These are phyloP conservation scores for Aspergillus luchuensis DNA, from an alignment of 2,329 filamentous ascomycete species.

Conservation along the genomic window DNA sequence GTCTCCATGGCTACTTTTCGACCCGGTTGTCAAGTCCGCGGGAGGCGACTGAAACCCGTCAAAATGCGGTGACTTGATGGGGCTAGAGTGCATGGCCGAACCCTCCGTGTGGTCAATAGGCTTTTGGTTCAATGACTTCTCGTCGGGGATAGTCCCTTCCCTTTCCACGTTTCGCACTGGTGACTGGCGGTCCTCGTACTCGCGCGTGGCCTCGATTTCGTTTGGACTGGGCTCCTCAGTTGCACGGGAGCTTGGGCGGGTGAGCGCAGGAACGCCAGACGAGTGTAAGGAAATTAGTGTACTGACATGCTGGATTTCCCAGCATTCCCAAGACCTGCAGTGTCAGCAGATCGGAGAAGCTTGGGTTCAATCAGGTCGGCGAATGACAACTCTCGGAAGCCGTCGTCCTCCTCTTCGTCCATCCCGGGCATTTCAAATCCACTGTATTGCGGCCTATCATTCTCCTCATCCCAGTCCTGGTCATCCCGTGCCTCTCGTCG, in stretches of 20 bases:
- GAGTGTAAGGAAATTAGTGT: constrained; percentile 32
- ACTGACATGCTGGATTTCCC: constrained; percentile 43
- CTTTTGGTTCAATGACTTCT: not conserved
- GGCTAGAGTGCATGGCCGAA: constrained; percentile 14
- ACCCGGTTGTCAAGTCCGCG: not conserved
- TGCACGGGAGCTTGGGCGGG: constrained; percentile 33
- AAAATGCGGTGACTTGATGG: constrained; percentile 24
- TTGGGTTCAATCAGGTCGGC: constrained; percentile 68
- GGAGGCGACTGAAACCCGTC: constrained; percentile 20
- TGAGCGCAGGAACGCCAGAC: constrained; percentile 31
- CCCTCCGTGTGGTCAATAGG: not conserved
- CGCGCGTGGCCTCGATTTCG: constrained; percentile 1
- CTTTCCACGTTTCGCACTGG: not conserved
- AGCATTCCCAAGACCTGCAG: constrained; percentile 29
- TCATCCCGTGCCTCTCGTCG: constrained; percentile 54
- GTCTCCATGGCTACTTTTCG: not conserved
- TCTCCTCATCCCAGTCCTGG: constrained; percentile 55
- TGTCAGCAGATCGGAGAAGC: constrained; percentile 55
- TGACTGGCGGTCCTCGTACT: constrained; percentile 6
- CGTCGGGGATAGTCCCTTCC: not conserved
- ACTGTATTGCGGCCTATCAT: constrained; percentile 72
- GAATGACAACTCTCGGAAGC: constrained; percentile 62
- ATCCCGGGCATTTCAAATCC: constrained; percentile 75
- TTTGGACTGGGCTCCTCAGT: constrained; percentile 20
- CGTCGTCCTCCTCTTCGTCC: constrained; percentile 60